phyloP scores from a whole-genome alignment of 2,329 filamentous ascomycete species.

The Fusarium aywerte region DNA sequence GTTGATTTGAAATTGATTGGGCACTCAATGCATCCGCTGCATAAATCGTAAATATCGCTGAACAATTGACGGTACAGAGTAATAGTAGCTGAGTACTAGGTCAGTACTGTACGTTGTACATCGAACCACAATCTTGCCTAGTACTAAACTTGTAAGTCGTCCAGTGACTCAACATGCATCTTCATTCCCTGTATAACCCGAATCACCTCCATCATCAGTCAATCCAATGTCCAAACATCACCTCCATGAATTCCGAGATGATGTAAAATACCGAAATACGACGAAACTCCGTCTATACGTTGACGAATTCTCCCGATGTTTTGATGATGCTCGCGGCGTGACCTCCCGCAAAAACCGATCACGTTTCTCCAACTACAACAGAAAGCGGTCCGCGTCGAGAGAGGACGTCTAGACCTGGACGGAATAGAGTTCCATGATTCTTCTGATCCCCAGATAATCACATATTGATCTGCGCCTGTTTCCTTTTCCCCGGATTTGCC shows the following conservation, averaged over 20 bases:
- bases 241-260: not conserved
- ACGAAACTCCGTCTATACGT: constrained; percentile 23
- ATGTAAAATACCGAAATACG: constrained; percentile 30
- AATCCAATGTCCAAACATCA: not conserved
- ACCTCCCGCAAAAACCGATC: constrained; percentile 33
- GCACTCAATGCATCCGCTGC: not conserved
- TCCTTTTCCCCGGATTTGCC: not conserved
- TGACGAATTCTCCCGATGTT: constrained; percentile 31
- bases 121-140: not conserved
- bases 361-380: constrained; percentile 29
- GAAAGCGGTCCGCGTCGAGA: constrained; percentile 12
- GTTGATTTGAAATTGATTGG: not conserved
- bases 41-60: not conserved
- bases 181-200: constrained; percentile 10
- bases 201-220: constrained; percentile 10
- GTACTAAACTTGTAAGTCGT: not conserved
- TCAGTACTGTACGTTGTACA: not conserved
- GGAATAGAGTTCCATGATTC: not conserved
- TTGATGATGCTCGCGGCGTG: constrained; percentile 11
- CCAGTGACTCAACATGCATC: constrained; percentile 2
- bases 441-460: not conserved
- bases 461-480: not conserved
- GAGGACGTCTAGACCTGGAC: not conserved
- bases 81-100: not conserved
- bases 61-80: not conserved